A percentile compares a stretch with the other conserved stretches of the same genome.
phyloP scores from a whole-genome alignment of 495 filamentous ascomycete species.

The Hypoxylon subgilvum region DNA sequence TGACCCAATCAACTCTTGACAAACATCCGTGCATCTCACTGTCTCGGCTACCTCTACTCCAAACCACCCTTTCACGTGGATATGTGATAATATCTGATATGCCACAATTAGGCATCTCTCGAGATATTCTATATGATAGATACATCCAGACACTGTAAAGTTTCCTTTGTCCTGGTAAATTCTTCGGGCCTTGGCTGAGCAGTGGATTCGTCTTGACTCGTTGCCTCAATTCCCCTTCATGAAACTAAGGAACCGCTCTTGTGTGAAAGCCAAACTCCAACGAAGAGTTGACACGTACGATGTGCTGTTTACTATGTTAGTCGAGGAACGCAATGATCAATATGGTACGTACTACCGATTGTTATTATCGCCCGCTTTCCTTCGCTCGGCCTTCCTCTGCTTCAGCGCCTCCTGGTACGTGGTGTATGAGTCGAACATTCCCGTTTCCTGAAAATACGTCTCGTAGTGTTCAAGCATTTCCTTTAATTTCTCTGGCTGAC shows the following conservation, averaged over 20 bases:
- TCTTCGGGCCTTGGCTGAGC: not conserved
- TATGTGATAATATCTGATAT: no score
- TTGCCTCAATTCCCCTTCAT: constrained; percentile 21
- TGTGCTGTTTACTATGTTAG: not conserved
- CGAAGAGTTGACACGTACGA: constrained; percentile 11
- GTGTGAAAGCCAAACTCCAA: constrained; percentile 6
- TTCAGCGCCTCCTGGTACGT: constrained; percentile 32
- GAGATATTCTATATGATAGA: no score
- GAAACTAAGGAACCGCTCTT: constrained; percentile 4
- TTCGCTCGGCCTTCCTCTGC: constrained; percentile 14
- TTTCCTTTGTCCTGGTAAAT: not conserved
- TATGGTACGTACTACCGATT: constrained; percentile 13
- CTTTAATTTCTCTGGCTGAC: constrained; percentile 29
- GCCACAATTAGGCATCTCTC: no score
- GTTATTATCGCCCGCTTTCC: not conserved
- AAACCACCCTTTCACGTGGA: no score
- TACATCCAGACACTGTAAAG: not conserved
- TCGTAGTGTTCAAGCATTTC: constrained; percentile 47
- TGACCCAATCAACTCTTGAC: no score
- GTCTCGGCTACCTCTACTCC: no score
- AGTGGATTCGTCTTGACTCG: constrained; percentile 2
- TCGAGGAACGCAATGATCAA: not conserved
- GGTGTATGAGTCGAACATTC: constrained; percentile 47
- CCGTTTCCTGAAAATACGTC: constrained; percentile 61
- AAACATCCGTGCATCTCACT: no score